Percentiles rank a stretch among this genome's conserved stretches.
These are phyloP conservation scores for Lipomyces japonicus DNA, from an alignment of 805 yeast species.

Conservation along the genomic window DNA sequence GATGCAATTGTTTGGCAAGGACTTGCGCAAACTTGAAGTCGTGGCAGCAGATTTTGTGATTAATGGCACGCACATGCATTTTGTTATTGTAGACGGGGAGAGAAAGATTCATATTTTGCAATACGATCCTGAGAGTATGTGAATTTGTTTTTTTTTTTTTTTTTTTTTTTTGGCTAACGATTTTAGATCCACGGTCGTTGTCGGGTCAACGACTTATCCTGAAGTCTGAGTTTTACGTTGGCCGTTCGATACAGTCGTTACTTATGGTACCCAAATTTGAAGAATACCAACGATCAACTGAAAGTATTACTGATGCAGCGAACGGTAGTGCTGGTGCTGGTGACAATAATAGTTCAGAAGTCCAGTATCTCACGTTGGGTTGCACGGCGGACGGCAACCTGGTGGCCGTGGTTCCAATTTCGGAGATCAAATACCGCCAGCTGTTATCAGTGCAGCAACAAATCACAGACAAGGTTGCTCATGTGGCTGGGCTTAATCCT, in stretches of 20 bases:
- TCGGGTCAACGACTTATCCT: slow-evolving; percentile 74
- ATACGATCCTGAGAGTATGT: slow-evolving; percentile 81
- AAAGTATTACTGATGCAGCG: neutral
- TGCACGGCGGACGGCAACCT: slow-evolving; percentile 77
- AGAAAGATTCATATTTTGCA: slow-evolving; percentile 67
- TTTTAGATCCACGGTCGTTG: slow-evolving; percentile 62
- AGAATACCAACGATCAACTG: neutral
- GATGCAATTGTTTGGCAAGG: slow-evolving; percentile 74
- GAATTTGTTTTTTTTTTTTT: neutral
- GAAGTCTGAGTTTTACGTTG: slow-evolving; percentile 65
- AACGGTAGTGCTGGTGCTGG: neutral
- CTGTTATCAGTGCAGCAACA: slow-evolving; percentile 86
- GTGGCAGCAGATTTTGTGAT: slow-evolving; percentile 72
- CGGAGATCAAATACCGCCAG: slow-evolving; percentile 72
- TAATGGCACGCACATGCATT: slow-evolving; percentile 62
- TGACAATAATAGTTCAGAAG: slow-evolving; percentile 30
- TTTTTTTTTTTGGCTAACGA: neutral
- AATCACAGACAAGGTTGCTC: slow-evolving; percentile 69
- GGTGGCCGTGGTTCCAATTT: slow-evolving; percentile 65
- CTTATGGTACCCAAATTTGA: slow-evolving; percentile 31
- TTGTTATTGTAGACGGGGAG: slow-evolving; percentile 66
- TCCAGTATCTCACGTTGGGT: slow-evolving; percentile 55
- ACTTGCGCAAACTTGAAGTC: slow-evolving; percentile 58
- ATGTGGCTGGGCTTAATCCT: slow-evolving; percentile 78
- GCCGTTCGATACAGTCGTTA: slow-evolving; percentile 43